Conservation (phyloP, 371 early-diverging fungal genomes). For the Vittaforma corneae region DNA sequence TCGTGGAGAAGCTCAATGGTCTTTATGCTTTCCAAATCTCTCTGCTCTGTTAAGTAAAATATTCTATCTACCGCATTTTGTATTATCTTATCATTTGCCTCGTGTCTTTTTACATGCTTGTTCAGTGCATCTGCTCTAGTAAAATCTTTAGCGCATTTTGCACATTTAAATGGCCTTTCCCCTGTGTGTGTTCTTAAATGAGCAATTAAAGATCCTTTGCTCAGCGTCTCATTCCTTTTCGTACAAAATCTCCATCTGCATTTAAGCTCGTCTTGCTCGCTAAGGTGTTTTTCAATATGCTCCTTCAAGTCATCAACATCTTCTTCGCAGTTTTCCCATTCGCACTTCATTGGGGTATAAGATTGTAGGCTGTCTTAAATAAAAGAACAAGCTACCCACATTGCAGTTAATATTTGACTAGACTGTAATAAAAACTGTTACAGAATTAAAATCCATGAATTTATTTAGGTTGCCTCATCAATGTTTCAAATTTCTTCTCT, state of each 20-base stretch:
- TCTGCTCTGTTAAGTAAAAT: not conserved
- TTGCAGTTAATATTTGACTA: too few species aligned
- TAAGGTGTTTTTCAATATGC: slow-evolving; percentile 21
- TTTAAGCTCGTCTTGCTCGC: not conserved
- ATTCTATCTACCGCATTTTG: slow-evolving; percentile 9
- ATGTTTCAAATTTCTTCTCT: slow-evolving; percentile 45
- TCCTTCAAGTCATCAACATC: slow-evolving; percentile 23
- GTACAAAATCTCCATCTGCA: slow-evolving; percentile 52
- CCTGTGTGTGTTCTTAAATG: slow-evolving; percentile 50
- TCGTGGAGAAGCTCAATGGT: slow-evolving; percentile 2
- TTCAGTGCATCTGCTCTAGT: slow-evolving; percentile 54
- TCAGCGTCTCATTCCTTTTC: slow-evolving; percentile 27
- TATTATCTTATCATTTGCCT: slow-evolving; percentile 29
- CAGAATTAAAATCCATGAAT: too few species aligned
- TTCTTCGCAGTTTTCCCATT: slow-evolving; percentile 32
- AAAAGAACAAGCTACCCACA: too few species aligned
- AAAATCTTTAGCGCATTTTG: slow-evolving; percentile 46
- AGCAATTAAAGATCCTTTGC: slow-evolving; percentile 38
- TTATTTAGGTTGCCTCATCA: slow-evolving; percentile 35
- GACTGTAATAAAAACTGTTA: too few species aligned
- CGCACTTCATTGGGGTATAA: slow-evolving; percentile 17
- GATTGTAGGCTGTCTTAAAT: too few species aligned
- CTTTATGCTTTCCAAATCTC: slow-evolving; percentile 9
- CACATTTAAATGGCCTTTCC: slow-evolving; percentile 54
- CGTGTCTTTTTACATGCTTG: slow-evolving; percentile 54